Evolutionary conservation across 2,329 filamentous ascomycete species (phyloP).

Genomic region (Cadophora malorum): DNA sequence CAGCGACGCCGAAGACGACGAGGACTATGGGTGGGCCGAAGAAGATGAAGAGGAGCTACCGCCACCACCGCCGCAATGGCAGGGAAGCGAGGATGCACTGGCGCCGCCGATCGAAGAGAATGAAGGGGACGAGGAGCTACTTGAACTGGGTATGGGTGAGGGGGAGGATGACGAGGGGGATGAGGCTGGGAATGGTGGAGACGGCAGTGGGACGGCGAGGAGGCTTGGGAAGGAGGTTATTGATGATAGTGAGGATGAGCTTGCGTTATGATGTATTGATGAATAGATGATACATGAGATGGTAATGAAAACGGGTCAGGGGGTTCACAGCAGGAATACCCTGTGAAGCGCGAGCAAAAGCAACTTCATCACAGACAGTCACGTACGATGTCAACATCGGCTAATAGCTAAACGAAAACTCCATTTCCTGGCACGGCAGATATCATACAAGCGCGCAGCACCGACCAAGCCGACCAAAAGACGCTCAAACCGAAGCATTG

Average conservation of each 20-base stretch:
- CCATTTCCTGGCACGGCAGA: constrained; percentile 13
- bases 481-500: constrained; percentile 14
- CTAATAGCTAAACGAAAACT: not conserved
- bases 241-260: constrained; percentile 32
- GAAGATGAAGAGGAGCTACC: constrained; percentile 68
- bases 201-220: not conserved
- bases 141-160: constrained; percentile 18
- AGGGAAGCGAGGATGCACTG: constrained; percentile 69
- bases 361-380: not conserved
- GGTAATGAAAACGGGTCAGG: too few relatives aligned
- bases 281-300: not conserved
- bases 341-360: not conserved
- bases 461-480: constrained; percentile 5
- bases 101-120: constrained; percentile 45
- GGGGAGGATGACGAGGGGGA: constrained; percentile 32
- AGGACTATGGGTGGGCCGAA: constrained; percentile 76
- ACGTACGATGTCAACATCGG: not conserved
- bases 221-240: constrained; percentile 22
- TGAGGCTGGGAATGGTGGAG: constrained; percentile 4
- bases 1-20: constrained; percentile 65
- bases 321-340: too few relatives aligned
- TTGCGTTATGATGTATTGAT: constrained; percentile 21
- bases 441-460: constrained; percentile 21
- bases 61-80: constrained; percentile 68
- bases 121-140: constrained; percentile 29